phyloP scores from a whole-genome alignment of 2,329 filamentous ascomycete species.

The Diaporthe sp. region DNA sequence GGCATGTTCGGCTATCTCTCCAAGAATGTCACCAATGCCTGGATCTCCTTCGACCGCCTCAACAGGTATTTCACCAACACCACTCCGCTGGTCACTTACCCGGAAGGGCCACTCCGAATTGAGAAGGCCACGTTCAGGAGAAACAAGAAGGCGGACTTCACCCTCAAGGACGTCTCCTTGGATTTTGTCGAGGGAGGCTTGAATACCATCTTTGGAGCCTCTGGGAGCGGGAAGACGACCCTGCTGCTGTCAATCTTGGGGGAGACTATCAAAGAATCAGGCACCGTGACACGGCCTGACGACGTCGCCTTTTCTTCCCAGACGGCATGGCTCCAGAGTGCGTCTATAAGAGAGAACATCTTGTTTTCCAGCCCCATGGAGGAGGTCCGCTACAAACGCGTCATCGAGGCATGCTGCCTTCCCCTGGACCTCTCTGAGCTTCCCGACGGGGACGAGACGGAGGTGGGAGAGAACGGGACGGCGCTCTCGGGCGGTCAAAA shows the following conservation, averaged over 20 bases:
- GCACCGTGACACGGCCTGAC: slow-evolving; percentile 61
- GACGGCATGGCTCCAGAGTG: slow-evolving; percentile 70
- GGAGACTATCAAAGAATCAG: slow-evolving; percentile 65
- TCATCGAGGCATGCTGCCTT: slow-evolving; percentile 70
- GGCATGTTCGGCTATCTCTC: slow-evolving; percentile 63
- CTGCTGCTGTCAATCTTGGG: slow-evolving; percentile 68
- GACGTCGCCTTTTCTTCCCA: slow-evolving; percentile 72
- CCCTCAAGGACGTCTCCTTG: slow-evolving; percentile 62
- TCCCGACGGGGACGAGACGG: slow-evolving; percentile 63
- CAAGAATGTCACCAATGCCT: slow-evolving; percentile 57
- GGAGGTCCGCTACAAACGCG: slow-evolving; percentile 65
- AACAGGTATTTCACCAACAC: slow-evolving; percentile 69
- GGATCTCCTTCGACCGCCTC: slow-evolving; percentile 64
- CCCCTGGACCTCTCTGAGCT: slow-evolving; percentile 65
- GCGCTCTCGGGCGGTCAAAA: slow-evolving; percentile 71
- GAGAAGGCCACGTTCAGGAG: slow-evolving; percentile 63
- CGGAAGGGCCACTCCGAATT: slow-evolving; percentile 64
- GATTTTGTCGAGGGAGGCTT: slow-evolving; percentile 67
- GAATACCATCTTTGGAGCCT: slow-evolving; percentile 68
- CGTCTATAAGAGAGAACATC: slow-evolving; percentile 68
- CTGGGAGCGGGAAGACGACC: slow-evolving; percentile 71
- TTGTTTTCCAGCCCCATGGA: slow-evolving; percentile 68
- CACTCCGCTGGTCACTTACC: slow-evolving; percentile 62
- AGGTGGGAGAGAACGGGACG: slow-evolving; percentile 68
- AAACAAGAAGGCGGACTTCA: slow-evolving; percentile 64